Evolutionary conservation across 768 basidiomycete species (phyloP), one percentile per base, ranked within the genome.

Genomic region (Strobilomyces confusus): DNA sequence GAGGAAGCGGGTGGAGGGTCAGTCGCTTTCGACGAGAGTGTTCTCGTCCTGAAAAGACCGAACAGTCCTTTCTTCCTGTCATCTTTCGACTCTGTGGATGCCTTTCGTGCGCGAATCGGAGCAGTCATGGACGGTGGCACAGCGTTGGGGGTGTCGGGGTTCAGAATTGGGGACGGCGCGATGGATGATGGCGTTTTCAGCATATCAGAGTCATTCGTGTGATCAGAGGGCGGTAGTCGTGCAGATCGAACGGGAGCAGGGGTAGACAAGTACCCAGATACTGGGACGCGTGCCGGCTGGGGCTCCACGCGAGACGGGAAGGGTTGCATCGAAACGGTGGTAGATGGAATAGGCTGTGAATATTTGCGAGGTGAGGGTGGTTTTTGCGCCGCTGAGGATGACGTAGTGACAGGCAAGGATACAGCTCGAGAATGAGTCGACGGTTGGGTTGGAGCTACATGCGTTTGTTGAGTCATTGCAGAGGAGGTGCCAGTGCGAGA

Each of bases 181-280:
- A 86, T 75, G 1, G 86, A 86, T 13, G 84, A 86, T 6, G 85
- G 84, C 0, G 85, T 87, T 61, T 75, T 77, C 33, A 86, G 74
- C 36, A 81, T 70, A 50, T 76, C 74, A 9, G 79, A 76, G 43
- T 84, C 83, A 48, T 78, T 65, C 36, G 68, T 62, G 29, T 72
- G 72, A 38, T 72, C 67, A 20, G 56, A 65, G 33, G 68, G 52
- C 26, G 63, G 54, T 14, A 52, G 40, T 17, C 67, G 52, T 50
- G 55, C 41, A 54, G 65, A 43, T 48, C 64, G 68, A 8, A 59
- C 48, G 29, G 68, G 69, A 46, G 66, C 67, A 57, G 71, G 66
- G 6, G 72, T 61, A 19, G 64, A 62, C 13, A 64, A 41, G 52
- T 73, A 66, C 1, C 65, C 72, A 23, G 71, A 56, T n/a, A 56